Evolutionary conservation across 345 rosid species (phyloP), one percentile per base, ranked within the genome.

Genomic region (Erucastrum elatum): DNA sequence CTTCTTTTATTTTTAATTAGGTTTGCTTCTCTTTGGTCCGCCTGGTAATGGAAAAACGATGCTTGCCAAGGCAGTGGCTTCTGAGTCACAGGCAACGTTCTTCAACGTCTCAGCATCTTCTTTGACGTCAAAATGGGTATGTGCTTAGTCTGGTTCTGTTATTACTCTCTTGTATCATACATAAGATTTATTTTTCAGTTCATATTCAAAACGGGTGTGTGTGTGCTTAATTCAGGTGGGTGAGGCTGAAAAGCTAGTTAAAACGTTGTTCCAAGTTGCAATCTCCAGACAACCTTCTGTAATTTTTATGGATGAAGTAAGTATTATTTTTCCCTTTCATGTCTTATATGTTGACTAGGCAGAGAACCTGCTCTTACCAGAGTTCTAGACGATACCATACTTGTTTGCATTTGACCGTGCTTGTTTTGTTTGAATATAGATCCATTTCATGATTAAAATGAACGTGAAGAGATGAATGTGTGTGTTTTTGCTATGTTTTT

Each of bases 41-140:
- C 98, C 97, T 75, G 98, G 98, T 25, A 94, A 92, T 85, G 98
- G 98, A 44, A 94, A 94, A 82, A 94, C 98, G 65, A 94, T 94
- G 98, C 97, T 94, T 84, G 97, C 95, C 35, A 94, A 94, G 83
- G 98, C 98, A 68, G 97, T 94, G 6, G 97, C 98, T 65, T 94
- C 98, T 3, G 97, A 94, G 86, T 92, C 98, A 59, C 85, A 87
- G 82, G 98, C 97, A 64, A 94, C 98, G 15, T 94, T 94, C 85
- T 94, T 94, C 77, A 94, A 92, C 51, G 94, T 94, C 84, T 88
- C 98, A 73, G 97, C 98, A 34, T 94, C 98, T 78, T 92, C 97
- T 61, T 77, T 94, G 70, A 94, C 97, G 31, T 94, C 98, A 62
- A 92, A 94, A 88, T 94, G 98, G 97, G 98, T 94, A 37, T 16